Conservation (phyloP, 768 basidiomycete genomes). For the Tulasnella sp. region DNA sequence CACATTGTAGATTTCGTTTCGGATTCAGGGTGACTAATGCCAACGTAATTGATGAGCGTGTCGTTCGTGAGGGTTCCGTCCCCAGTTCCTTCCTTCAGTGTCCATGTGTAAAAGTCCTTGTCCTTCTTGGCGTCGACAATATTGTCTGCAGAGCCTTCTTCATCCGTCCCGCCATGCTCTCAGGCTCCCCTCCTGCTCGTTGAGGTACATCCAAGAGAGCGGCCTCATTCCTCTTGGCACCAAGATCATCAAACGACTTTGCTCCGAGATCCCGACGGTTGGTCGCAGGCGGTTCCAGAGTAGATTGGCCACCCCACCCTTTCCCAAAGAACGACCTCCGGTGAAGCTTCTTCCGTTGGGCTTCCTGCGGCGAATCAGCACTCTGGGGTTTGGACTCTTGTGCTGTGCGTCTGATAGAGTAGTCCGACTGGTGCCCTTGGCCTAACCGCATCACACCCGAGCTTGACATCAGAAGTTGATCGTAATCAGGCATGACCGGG, state of each 20-base stretch:
- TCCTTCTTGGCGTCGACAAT: slow-evolving; percentile 1
- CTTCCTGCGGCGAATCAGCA: not conserved
- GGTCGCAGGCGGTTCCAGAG: not conserved
- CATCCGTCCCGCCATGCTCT: slow-evolving; percentile 9
- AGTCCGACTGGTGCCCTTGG: slow-evolving; percentile 61
- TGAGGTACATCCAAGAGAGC: not conserved
- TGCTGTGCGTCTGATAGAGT: not conserved
- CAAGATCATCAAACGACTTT: slow-evolving; percentile 6
- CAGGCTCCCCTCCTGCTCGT: not conserved
- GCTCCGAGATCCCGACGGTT: not conserved
- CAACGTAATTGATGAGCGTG: too few relatives aligned
- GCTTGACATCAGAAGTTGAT: slow-evolving; percentile 73
- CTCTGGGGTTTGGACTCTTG: not conserved
- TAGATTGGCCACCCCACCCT: not conserved
- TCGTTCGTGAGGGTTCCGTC: too few relatives aligned
- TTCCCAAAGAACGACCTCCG: not conserved
- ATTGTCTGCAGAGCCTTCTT: slow-evolving; percentile 10
- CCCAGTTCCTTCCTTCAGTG: not conserved
- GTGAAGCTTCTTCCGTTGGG: not conserved
- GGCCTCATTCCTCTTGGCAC: not conserved
- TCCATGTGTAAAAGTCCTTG: not conserved
- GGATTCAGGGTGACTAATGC: too few relatives aligned
- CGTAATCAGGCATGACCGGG: slow-evolving; percentile 34
- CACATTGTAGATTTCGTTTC: too few relatives aligned
- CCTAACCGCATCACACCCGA: slow-evolving; percentile 71